phyloP scores from a whole-genome alignment of 345 rosid species.

The Anacardium occidentale region DNA sequence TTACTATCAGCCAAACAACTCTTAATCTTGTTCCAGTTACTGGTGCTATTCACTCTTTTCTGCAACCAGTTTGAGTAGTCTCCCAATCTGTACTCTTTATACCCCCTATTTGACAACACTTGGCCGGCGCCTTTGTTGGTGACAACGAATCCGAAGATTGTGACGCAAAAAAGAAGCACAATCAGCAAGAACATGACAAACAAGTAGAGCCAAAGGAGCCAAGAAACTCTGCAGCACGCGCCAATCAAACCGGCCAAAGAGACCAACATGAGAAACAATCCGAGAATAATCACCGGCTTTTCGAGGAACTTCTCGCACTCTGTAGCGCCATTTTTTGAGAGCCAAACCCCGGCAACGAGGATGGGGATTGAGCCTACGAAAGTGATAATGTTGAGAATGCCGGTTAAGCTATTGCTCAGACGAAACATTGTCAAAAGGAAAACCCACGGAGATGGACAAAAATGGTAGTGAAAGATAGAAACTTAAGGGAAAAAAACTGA shows the following conservation, averaged over 20 bases:
- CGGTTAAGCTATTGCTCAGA: conserved; percentile 68
- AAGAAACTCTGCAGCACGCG: conserved; percentile 77
- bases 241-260: conserved; percentile 83
- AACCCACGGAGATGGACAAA: no score
- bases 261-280: conserved; percentile 69
- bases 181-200: conserved; percentile 76
- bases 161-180: conserved; percentile 58
- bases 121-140: conserved; percentile 83
- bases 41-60: conserved; percentile 50
- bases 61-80: conserved; percentile 72
- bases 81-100: conserved; percentile 72
- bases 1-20: conserved; percentile 58
- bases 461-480: no score
- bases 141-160: conserved; percentile 73
- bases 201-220: conserved; percentile 81
- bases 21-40: conserved; percentile 66
- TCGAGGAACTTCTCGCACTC: conserved; percentile 82
- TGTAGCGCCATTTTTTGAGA: conserved; percentile 50
- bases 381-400: conserved; percentile 72
- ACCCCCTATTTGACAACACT: conserved; percentile 53
- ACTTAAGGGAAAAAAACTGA: neutral
- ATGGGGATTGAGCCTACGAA: conserved; percentile 80
- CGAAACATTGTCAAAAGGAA: conserved; percentile 29
- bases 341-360: conserved; percentile 71
- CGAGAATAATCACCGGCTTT: conserved; percentile 64